Evolutionary conservation across 2,329 filamentous ascomycete species (phyloP).

Genomic region (Colletotrichum chrysophilum): DNA sequence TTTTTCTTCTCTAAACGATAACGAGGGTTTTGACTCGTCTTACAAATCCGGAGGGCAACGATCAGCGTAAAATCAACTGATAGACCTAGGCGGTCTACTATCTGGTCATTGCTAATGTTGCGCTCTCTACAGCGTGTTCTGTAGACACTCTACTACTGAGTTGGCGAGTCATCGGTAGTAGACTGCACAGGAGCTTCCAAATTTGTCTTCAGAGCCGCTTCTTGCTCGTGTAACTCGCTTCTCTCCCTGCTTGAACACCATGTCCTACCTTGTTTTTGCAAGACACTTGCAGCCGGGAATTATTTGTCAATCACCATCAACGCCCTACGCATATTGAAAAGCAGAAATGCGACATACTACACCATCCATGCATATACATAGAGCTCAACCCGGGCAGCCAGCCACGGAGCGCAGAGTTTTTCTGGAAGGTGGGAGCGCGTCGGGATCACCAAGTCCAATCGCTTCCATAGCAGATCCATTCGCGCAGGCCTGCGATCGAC

Average conservation of each 20-base stretch:
- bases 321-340: neutral
- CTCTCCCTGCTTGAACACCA: neutral
- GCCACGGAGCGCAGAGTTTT: neutral
- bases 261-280: neutral
- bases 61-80: neutral
- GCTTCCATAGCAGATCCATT: neutral
- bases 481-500: neutral
- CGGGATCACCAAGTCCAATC: neutral
- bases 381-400: neutral
- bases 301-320: neutral
- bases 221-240: neutral
- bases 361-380: neutral
- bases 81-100: neutral
- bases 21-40: neutral
- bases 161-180: neutral
- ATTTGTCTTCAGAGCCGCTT: neutral
- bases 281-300: neutral
- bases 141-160: neutral
- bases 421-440: conserved; percentile 1
- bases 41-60: neutral
- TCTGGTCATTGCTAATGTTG: neutral
- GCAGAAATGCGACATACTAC: neutral
- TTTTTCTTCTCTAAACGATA: neutral
- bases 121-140: neutral
- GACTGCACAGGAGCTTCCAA: neutral